Evolutionary conservation across 306 rosid species (phyloP), one percentile per base, ranked within the genome.

Genomic region (Trichosanthes truncata): DNA sequence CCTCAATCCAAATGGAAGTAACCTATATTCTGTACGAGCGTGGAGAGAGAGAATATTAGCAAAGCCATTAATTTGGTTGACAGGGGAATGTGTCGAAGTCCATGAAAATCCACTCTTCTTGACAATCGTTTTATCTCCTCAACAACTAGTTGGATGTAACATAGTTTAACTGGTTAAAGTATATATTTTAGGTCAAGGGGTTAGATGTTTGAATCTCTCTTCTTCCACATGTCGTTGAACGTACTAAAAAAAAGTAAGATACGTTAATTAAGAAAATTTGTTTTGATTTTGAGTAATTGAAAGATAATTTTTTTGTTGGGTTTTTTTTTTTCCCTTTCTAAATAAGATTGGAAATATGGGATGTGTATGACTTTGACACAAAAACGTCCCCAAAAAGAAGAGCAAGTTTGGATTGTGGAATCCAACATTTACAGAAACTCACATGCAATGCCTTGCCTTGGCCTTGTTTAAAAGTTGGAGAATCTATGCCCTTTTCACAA

Each of bases 331-430:
- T 29, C 2, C 2, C 1, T 29, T 59, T 10, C 18, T 49, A 18
- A 35, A 15, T 55, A 56, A 31, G 20, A 52, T 9, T 41, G 82
- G 67, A 81, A 75, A 65, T 81, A 75, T 79, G 69, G 68, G 78
- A 59, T 80, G 53, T 31, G 62, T 79, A 67, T 49, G 52, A 49
- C 60, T 79, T 80, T 36, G 61, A 86, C 86, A 48, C 20, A 69
- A 78, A 59, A 35, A 17, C 5, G 6, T 3, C 80, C 52, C 38
- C 83, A 57, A 74, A 84, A 85, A 82, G 86, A 80, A 73, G 83
- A 76, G 80, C 82, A 82, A 83, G 84, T 77, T 89, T 89, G 87
- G 89, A 88, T 87, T 89, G 85, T 80, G 87, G 96, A 93, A 86
- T 87, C 90, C 89, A 80, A 82, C 68, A 56, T 56, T 74, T 67